phyloP scores from a whole-genome alignment of 2,329 filamentous ascomycete species.

The Pseudogymnoascus sp. region DNA sequence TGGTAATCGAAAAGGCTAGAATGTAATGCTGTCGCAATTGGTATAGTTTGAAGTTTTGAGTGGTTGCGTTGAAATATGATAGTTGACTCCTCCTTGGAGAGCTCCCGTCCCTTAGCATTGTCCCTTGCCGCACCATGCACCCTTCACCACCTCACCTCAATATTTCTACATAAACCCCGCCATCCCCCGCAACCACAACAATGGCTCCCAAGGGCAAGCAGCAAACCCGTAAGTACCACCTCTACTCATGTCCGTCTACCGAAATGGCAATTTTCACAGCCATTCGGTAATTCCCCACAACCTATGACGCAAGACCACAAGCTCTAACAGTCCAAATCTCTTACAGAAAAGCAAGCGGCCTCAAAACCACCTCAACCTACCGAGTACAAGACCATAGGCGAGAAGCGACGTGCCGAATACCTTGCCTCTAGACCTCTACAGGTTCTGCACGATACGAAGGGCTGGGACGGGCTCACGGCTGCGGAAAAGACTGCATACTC shows the following conservation, averaged over 20 bases:
- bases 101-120: background rate
- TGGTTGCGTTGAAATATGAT: background rate
- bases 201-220: conserved; percentile 23
- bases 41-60: background rate
- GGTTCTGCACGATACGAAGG: conserved; percentile 17
- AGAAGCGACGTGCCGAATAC: conserved; percentile 20
- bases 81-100: background rate
- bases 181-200: conserved; percentile 13
- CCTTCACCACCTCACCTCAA: background rate
- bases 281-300: background rate
- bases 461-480: conserved; percentile 16
- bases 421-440: conserved; percentile 20
- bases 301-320: background rate
- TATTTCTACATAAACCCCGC: conserved; percentile 2
- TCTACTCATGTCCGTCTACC: background rate
- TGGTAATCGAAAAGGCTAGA: background rate
- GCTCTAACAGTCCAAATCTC: background rate
- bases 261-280: background rate
- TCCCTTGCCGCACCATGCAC: background rate
- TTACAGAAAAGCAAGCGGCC: conserved; percentile 13
- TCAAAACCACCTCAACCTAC: background rate
- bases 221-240: conserved; percentile 16
- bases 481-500: conserved; percentile 21
- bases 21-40: background rate
- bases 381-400: conserved; percentile 18